Conservation (phyloP, 2,329 filamentous ascomycete genomes). For the Periglandula ipomoeae region DNA sequence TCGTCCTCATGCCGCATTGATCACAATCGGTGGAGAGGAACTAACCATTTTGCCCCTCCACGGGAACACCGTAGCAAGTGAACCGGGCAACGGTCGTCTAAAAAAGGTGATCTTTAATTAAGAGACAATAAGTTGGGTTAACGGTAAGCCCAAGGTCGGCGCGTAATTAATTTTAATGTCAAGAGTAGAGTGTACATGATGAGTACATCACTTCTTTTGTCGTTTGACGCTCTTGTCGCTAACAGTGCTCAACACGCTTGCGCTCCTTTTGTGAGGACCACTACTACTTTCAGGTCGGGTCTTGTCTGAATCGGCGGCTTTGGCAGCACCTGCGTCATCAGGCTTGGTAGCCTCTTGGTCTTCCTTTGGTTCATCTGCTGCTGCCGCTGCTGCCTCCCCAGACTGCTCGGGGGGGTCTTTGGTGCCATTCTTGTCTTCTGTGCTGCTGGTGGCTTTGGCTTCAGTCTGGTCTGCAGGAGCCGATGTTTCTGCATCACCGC, state of each 20-base stretch:
- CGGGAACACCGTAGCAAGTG: no score
- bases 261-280: constrained; percentile 62
- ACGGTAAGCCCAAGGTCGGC: background rate
- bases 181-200: constrained; percentile 14
- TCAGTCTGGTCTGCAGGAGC: constrained; percentile 12
- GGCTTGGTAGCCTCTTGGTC: background rate
- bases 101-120: no score
- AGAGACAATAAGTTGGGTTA: background rate
- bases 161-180: constrained; percentile 7
- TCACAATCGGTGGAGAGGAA: no score
- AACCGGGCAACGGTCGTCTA: no score
- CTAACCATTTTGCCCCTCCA: no score
- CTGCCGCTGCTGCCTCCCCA: constrained; percentile 11
- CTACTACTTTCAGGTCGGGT: constrained; percentile 30
- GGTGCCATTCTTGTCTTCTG: constrained; percentile 8
- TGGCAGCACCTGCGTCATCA: background rate
- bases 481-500: constrained; percentile 7
- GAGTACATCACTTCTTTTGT: constrained; percentile 37
- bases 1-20: no score
- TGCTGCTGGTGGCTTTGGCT: constrained; percentile 12
- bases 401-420: constrained; percentile 5
- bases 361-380: background rate
- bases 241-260: constrained; percentile 64
- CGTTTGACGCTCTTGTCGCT: constrained; percentile 57
- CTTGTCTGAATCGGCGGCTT: constrained; percentile 18